Conservation (phyloP, 176 grass and related monocot genomes). For the Elymus sibiricus region DNA sequence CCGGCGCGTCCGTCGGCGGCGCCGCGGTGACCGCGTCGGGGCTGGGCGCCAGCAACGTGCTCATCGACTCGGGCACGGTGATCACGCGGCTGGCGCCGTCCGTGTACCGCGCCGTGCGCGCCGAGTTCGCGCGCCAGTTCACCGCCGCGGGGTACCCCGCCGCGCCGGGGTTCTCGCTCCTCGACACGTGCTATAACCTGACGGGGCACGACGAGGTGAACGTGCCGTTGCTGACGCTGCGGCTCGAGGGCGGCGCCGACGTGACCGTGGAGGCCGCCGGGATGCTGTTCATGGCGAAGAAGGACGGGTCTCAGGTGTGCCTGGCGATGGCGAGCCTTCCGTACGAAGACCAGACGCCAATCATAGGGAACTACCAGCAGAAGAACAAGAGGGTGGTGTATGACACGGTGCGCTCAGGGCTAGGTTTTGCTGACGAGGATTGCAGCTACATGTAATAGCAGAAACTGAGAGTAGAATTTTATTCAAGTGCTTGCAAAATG, state of each 20-base stretch:
- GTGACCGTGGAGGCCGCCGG: conserved; percentile 62
- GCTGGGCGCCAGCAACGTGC: conserved; percentile 54
- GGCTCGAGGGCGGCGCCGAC: conserved; percentile 54
- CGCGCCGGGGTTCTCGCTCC: conserved; percentile 62
- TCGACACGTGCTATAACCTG: conserved; percentile 91
- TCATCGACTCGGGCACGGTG: conserved; percentile 93
- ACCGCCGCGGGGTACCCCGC: conserved; percentile 13
- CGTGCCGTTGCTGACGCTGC: conserved; percentile 60
- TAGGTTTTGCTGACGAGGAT: conserved; percentile 79
- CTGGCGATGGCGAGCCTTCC: conserved; percentile 68
- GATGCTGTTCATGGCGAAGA: conserved; percentile 82
- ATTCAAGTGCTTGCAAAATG: not conserved
- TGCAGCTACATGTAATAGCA: conserved; percentile 46
- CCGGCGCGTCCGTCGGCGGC: conserved; percentile 53
- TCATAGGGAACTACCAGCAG: conserved; percentile 95
- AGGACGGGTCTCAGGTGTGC: conserved; percentile 85
- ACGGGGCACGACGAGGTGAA: conserved; percentile 61
- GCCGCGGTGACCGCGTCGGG: conserved; percentile 31
- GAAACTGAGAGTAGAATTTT: not conserved
- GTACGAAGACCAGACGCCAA: conserved; percentile 76
- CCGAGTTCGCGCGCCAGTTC: conserved; percentile 76
- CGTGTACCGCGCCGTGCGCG: conserved; percentile 60
- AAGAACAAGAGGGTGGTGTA: conserved; percentile 94
- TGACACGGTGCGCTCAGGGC: conserved; percentile 54
- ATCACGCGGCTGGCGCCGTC: conserved; percentile 81